Percentiles rank a stretch among this genome's conserved stretches.
These are phyloP conservation scores for Saccharomycopsis synnaedendra DNA, from an alignment of 805 yeast species.

Conservation along the genomic window DNA sequence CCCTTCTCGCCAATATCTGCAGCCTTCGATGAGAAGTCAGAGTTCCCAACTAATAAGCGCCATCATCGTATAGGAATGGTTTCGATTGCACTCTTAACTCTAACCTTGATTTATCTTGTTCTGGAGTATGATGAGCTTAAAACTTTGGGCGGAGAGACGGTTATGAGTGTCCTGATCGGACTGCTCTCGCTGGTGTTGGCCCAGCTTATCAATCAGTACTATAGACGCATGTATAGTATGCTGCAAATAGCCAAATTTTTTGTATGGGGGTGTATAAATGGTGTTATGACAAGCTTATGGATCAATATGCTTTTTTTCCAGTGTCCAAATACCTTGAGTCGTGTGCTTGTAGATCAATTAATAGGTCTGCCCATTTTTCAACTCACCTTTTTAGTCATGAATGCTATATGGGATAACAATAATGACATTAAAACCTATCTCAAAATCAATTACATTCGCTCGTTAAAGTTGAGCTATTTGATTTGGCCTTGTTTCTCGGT, in stretches of 20 bases:
- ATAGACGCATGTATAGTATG: constrained; percentile 5
- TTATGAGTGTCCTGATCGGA: constrained; percentile 6
- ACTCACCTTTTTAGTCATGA: constrained; percentile 34
- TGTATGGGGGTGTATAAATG: constrained; percentile 53
- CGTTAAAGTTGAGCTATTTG: constrained; percentile 41
- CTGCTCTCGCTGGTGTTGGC: constrained; percentile 14
- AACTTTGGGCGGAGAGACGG: not conserved
- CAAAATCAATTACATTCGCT: constrained; percentile 30
- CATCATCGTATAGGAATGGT: not conserved
- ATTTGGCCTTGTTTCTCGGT: constrained; percentile 52
- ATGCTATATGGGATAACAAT: constrained; percentile 44
- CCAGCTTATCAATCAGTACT: constrained; percentile 15
- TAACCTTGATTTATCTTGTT: not conserved
- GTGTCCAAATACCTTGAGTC: constrained; percentile 22
- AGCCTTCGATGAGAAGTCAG: not conserved
- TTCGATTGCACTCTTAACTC: not conserved
- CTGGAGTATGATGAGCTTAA: constrained; percentile 8
- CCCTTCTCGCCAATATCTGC: no score
- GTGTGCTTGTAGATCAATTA: constrained; percentile 41
- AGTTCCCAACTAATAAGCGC: not conserved
- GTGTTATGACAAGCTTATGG: constrained; percentile 44
- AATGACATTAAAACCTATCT: constrained; percentile 23
- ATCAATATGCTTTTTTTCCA: constrained; percentile 32
- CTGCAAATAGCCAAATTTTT: constrained; percentile 31
- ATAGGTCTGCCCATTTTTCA: constrained; percentile 48